Evolutionary conservation across 352 stramenopile species (phyloP).

Genomic region (Phytophthora pluvialis): DNA sequence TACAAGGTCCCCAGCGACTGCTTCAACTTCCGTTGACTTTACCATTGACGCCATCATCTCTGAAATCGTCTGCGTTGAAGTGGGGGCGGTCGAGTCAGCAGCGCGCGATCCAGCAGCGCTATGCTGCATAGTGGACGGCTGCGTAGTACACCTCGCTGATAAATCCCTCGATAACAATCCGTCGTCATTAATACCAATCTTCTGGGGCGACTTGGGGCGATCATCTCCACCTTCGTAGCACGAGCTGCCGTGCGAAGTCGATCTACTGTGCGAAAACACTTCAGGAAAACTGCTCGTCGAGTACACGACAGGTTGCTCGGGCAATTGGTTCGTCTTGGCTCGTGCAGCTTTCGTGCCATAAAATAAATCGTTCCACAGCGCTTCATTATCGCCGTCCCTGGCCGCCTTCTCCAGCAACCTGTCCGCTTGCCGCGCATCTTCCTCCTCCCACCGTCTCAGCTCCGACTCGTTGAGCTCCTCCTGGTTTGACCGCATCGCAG

Average conservation of each 20-base stretch:
- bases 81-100: constrained; percentile 20
- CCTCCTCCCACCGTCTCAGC: constrained; percentile 30
- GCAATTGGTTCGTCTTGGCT: constrained; percentile 22
- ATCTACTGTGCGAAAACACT: constrained; percentile 19
- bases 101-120: constrained; percentile 18
- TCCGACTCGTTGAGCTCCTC: constrained; percentile 25
- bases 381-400: constrained; percentile 32
- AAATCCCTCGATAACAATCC: constrained; percentile 18
- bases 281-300: constrained; percentile 35
- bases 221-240: constrained; percentile 21
- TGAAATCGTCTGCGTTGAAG: constrained; percentile 29
- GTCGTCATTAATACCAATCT: neutral
- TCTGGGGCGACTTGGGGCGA: constrained; percentile 2
- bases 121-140: constrained; percentile 8
- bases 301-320: constrained; percentile 27
- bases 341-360: constrained; percentile 35
- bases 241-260: constrained; percentile 13
- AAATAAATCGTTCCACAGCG: constrained; percentile 51
- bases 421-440: constrained; percentile 36
- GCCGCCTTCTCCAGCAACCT: constrained; percentile 36
- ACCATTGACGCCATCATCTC: constrained; percentile 32
- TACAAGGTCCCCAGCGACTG: constrained; percentile 6
- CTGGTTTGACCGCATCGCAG: constrained; percentile 34
- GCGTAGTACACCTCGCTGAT: constrained; percentile 14
- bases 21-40: constrained; percentile 4